Evolutionary conservation across 2,329 filamentous ascomycete species (phyloP).

Genomic region (Diaporthe eres): DNA sequence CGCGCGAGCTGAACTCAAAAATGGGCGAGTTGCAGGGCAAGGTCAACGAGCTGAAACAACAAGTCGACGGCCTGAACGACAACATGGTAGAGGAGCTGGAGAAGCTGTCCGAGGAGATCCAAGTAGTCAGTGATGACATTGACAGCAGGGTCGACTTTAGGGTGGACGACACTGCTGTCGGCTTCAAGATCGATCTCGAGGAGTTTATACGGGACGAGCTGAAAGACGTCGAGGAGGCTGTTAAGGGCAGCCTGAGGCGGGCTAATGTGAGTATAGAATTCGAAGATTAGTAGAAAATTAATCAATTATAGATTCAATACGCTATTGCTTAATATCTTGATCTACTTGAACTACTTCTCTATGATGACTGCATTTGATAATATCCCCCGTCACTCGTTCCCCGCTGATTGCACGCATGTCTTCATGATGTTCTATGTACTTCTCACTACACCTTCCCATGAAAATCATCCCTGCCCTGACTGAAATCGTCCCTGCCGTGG

Average conservation of each 20-base stretch:
- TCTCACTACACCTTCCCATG: background rate
- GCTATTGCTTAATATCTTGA: background rate
- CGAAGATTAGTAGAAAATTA: constrained; percentile 1
- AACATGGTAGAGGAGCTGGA: constrained; percentile 4
- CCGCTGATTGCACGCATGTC: too few relatives aligned
- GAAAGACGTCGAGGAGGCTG: constrained; percentile 5
- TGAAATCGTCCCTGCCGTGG: background rate
- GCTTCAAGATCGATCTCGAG: constrained; percentile 17
- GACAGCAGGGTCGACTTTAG: constrained; percentile 18
- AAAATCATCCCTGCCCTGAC: background rate
- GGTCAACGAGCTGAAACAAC: constrained; percentile 18
- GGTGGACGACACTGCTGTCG: constrained; percentile 5
- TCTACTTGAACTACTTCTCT: background rate
- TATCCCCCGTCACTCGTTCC: too few relatives aligned
- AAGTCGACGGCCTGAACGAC: background rate
- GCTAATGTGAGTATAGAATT: constrained; percentile 32
- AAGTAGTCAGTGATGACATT: constrained; percentile 21
- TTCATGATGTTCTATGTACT: too few relatives aligned
- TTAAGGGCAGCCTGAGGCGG: constrained; percentile 23
- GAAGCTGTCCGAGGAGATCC: constrained; percentile 17
- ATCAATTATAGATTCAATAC: background rate
- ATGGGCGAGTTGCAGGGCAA: background rate
- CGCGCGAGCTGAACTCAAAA: background rate
- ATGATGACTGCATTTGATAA: background rate
- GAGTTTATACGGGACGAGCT: constrained; percentile 16